These are phyloP conservation scores for Neltuma alba DNA, from an alignment of 306 rosid genomes.

Conservation along the genomic window DNA sequence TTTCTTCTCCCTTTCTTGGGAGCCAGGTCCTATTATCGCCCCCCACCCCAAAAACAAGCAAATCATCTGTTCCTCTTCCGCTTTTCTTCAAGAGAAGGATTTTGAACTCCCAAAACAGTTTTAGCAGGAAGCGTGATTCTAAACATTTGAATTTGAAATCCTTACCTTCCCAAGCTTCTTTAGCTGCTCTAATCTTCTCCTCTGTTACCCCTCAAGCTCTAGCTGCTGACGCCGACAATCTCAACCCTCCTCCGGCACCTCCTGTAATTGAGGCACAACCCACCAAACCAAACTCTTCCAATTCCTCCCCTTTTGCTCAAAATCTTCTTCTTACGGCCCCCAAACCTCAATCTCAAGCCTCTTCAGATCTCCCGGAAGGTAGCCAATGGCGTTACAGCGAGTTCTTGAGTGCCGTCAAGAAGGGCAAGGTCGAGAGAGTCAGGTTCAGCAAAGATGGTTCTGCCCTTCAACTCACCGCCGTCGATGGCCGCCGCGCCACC, in stretches of 20 bases:
- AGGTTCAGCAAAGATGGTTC: constrained; percentile 94
- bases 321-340: constrained; percentile 77
- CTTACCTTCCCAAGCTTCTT: constrained; percentile 59
- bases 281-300: constrained; percentile 44
- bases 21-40: constrained; percentile 50
- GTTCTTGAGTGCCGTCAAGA: constrained; percentile 88
- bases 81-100: constrained; percentile 41
- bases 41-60: constrained; percentile 82
- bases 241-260: constrained; percentile 49
- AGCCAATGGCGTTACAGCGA: constrained; percentile 95
- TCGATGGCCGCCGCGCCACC: constrained; percentile 88
- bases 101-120: constrained; percentile 36
- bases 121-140: constrained; percentile 35
- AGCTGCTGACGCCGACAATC: constrained; percentile 59
- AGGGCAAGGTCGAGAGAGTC: constrained; percentile 93
- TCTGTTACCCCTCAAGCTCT: constrained; percentile 68
- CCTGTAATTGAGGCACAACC: constrained; percentile 65
- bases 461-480: constrained; percentile 82
- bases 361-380: constrained; percentile 89
- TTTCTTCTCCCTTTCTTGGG: constrained; percentile 68
- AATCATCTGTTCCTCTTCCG: constrained; percentile 39
- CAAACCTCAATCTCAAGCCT: constrained; percentile 60
- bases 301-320: constrained; percentile 71
- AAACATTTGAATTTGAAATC: constrained; percentile 42
- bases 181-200: constrained; percentile 71